Evolutionary conservation across 805 yeast species (phyloP), one percentile per base, ranked within the genome.

Genomic region (Saccharomycopsis schoenii): DNA sequence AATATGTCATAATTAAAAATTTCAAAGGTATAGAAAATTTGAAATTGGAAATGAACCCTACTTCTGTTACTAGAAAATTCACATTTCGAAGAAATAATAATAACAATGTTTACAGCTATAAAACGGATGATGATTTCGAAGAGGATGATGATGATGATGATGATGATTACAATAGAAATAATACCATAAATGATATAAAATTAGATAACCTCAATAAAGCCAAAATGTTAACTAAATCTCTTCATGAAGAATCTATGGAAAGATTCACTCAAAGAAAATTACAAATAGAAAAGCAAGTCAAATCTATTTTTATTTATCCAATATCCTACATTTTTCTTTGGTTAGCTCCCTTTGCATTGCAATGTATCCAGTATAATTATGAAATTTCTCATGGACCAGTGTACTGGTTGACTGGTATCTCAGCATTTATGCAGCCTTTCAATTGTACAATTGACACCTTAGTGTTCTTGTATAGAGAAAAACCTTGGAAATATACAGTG

Each of bases 251-350:
- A 59, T 82, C 85, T 58, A 77, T 87, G 70, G 78, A 76, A 42
- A 79, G 79, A 62, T 84, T 89, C 70, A 80, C 85, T 62, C 74
- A 78, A 43, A 76, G 94, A 19, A 84, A 90, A 65, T 72, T 79
- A 36, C 79, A 81, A 64, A 88, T 91, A 58, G 83, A 86, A 69
- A 83, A 84, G 61, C 96, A 91, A 73, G 83, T 89, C 80, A 84
- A 84, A 67, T 78, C 86, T 39, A 85, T 91, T 56, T 89, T 91
- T 71, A 77, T 91, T 55, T 91, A 91, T 69, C 97, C 97, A 2
- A 74, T 86, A 51, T 86, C 96, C 1, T 91, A 89, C 71, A 77
- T 89, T 61, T 76, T 87, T 34, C 72, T 90, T 56, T 91, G 97
- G 97, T 68, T 86, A 21, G 85, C 88, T 65, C 97, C 97, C 1